phyloP scores from a whole-genome alignment of 768 basidiomycete species.

The Galerina sulciceps region DNA sequence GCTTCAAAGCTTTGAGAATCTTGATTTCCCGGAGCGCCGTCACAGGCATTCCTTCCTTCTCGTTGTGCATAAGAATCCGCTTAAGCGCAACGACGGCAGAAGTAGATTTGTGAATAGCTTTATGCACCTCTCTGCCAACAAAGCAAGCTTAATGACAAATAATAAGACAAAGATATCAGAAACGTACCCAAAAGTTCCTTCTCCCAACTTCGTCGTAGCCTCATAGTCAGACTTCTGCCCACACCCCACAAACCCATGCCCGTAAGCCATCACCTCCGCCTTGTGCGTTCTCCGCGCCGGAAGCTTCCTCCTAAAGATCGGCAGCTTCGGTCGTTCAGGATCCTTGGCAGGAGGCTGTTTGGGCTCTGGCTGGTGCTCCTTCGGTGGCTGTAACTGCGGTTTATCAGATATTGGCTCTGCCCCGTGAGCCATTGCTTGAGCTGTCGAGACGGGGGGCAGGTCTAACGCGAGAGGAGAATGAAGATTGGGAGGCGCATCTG shows the following conservation, averaged over 20 bases:
- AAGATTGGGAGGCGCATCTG: constrained; percentile 46
- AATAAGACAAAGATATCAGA: constrained; percentile 3
- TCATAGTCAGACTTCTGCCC: constrained; percentile 78
- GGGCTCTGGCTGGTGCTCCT: constrained; percentile 2
- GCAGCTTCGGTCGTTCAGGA: constrained; percentile 26
- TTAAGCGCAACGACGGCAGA: constrained; percentile 82
- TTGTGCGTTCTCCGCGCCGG: constrained; percentile 57
- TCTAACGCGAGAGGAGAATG: constrained; percentile 43
- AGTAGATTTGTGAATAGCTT: constrained; percentile 70
- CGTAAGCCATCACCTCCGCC: constrained; percentile 72
- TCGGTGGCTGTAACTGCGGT: constrained; percentile 5
- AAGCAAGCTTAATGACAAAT: constrained; percentile 10
- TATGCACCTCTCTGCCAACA: constrained; percentile 80
- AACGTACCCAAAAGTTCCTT: constrained; percentile 94
- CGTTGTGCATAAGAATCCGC: constrained; percentile 95
- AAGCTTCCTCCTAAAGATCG: constrained; percentile 38
- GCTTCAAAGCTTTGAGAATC: constrained; percentile 87
- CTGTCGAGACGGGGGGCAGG: constrained; percentile 19
- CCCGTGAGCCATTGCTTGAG: constrained; percentile 21
- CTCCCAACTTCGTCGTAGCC: constrained; percentile 86
- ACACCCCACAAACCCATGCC: constrained; percentile 69
- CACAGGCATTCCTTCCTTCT: constrained; percentile 96
- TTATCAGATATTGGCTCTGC: constrained; percentile 9
- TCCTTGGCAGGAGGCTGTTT: constrained; percentile 22
- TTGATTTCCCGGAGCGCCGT: constrained; percentile 97